Evolutionary conservation across 1,284 basidiomycete genomes (phyloP).

Genomic region (Malassezia japonica): DNA sequence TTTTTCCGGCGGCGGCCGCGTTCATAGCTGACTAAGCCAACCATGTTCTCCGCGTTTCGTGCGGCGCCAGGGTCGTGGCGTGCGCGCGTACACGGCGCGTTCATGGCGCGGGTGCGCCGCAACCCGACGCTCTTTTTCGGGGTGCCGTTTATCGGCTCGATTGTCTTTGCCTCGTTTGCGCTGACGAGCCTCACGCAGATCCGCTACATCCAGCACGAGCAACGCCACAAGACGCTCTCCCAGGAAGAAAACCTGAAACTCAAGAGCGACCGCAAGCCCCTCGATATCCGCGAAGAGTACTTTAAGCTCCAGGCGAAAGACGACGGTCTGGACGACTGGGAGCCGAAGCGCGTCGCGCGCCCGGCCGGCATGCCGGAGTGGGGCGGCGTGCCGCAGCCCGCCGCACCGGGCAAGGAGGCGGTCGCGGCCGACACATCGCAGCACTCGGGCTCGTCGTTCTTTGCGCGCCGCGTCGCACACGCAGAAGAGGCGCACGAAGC

Average conservation of each 20-base stretch:
- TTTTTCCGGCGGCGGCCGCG: conserved; percentile 30
- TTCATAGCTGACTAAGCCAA: not conserved
- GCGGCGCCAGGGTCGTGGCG: no score
- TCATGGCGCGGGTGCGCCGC: not conserved
- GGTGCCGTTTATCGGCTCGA: conserved; percentile 71
- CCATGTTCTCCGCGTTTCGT: conserved; percentile 5
- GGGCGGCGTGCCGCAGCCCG: conserved; percentile 59
- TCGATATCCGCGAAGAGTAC: conserved; percentile 91
- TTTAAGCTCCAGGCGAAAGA: conserved; percentile 57
- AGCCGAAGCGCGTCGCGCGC: conserved; percentile 70
- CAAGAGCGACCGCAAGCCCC: conserved; percentile 67
- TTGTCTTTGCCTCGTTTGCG: conserved; percentile 79
- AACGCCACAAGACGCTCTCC: conserved; percentile 64
- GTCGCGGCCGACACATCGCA: conserved; percentile 8
- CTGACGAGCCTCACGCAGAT: conserved; percentile 77
- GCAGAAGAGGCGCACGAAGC: conserved; percentile 9
- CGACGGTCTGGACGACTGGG: conserved; percentile 71
- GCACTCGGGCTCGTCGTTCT: conserved; percentile 9
- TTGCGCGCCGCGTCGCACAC: conserved; percentile 9
- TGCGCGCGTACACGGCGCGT: not conserved
- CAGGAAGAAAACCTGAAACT: conserved; percentile 76
- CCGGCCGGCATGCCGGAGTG: conserved; percentile 77
- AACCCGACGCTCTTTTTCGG: conserved; percentile 60
- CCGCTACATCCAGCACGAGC: conserved; percentile 75
- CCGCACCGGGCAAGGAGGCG: conserved; percentile 10